phyloP scores from a whole-genome alignment of 441 rosid species.

The Erysimum cheiri region DNA sequence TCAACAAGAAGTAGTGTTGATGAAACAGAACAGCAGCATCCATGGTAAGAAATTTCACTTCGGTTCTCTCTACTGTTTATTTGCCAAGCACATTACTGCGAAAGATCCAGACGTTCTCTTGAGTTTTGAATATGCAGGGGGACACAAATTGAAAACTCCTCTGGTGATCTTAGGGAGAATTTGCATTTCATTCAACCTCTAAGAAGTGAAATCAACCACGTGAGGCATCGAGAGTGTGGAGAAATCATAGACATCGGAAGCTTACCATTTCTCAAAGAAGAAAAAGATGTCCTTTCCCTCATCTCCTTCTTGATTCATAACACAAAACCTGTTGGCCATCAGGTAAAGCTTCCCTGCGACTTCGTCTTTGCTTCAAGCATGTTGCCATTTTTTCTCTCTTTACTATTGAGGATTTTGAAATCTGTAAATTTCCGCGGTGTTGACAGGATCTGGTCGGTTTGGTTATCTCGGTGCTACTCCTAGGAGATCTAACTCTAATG shows the following conservation, averaged over 20 bases:
- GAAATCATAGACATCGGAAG: conserved; percentile 69
- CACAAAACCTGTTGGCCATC: conserved; percentile 90
- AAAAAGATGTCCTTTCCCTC: conserved; percentile 59
- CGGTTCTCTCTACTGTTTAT: conserved; percentile 10
- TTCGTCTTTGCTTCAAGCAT: conserved; percentile 26
- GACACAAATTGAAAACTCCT: conserved; percentile 41
- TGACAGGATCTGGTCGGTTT: conserved; percentile 88
- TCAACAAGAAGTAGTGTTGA: conserved; percentile 46
- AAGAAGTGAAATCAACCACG: conserved; percentile 28
- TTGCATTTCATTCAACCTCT: conserved; percentile 20
- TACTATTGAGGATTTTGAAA: conserved; percentile 6
- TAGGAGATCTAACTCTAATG: conserved; percentile 84
- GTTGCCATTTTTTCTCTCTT: conserved; percentile 9
- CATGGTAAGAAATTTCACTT: conserved; percentile 50
- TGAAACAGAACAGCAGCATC: conserved; percentile 47
- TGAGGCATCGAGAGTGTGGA: conserved; percentile 54
- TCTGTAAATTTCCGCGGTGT: background rate
- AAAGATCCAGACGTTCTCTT: conserved; percentile 24
- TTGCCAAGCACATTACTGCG: background rate
- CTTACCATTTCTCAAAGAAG: conserved; percentile 64
- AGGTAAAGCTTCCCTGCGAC: conserved; percentile 51
- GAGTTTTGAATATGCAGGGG: conserved; percentile 36
- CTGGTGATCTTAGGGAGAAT: conserved; percentile 48
- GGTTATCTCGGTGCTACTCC: conserved; percentile 75
- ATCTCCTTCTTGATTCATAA: conserved; percentile 68